Base-by-base conservation (phyloP, 2,329 filamentous ascomycete genomes). In the Colletotrichum limetticola region DNA sequence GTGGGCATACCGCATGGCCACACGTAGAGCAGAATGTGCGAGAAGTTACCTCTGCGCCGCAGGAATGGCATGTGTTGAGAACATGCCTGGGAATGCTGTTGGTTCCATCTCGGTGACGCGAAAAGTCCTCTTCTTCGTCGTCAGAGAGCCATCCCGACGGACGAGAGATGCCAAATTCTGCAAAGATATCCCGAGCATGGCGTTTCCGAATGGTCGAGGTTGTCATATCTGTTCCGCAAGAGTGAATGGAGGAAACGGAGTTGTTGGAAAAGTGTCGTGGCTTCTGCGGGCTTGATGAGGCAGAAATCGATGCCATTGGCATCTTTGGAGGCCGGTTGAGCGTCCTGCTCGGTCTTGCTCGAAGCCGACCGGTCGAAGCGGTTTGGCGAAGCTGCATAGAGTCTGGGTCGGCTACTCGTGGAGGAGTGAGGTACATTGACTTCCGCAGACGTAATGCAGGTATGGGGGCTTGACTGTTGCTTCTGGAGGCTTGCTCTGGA, bases 1-100 rank as follows among this genome's bases (percentile, higher is more conserved):
- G 85, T 37, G 79, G 74, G 75, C 88, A 90, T 19, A 88, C 83
- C 11, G 81, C 82, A 76, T 90, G 89, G 1, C 86, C 86, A 75
- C 88, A 90, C 55, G 82, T 83, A 35, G 80, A 77, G 75, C 88
- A 90, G 58, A 82, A 81, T 9, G 79, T 79, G 35, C 81, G 79
- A 14, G 81, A 79, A 57, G 77, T 80, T 49, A 85, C 82, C 53
- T 79, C 80, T 57, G 83, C 82, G 14, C 84, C 84, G 75, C 88
- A 91, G 11, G 86, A 79, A 75, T 90, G 88, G 72, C 88, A 90
- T 30, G 85, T 78, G 65, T 82, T 84, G 53, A 78, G 76, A 56
- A 74, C 77, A 70, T 75, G 74, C 71, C 69, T 76, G 67, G 76
- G 76, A 67, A 75, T 78, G 74, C 77, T 76, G 70, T 79, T 81